A percentile compares a stretch with the other conserved stretches of the same genome.
Conservation (phyloP, 495 filamentous ascomycete species). For the Aspergillus homomorphus region DNA sequence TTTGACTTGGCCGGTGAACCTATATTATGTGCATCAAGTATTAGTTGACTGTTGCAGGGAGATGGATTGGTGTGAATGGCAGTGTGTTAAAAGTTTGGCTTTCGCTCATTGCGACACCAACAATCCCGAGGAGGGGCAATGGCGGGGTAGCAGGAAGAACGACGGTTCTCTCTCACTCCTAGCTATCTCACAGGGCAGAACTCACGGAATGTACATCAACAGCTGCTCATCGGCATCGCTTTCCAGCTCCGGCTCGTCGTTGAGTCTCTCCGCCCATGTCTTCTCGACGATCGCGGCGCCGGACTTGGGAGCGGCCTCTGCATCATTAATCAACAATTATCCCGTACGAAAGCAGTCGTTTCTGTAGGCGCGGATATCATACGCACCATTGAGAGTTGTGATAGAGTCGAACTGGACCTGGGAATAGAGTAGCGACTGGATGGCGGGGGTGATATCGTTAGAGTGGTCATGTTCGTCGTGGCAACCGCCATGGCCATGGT, state of each 20-base stretch:
- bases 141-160: slow-evolving; percentile 19
- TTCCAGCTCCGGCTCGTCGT: slow-evolving; percentile 66
- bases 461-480: slow-evolving; percentile 67
- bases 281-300: slow-evolving; percentile 81
- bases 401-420: slow-evolving; percentile 88
- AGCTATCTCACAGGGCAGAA: slow-evolving; percentile 16
- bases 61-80: background rate
- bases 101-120: background rate
- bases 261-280: slow-evolving; percentile 78
- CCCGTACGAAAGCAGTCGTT: background rate
- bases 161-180: background rate
- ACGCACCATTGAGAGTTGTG: slow-evolving; percentile 70
- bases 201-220: slow-evolving; percentile 88
- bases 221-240: slow-evolving; percentile 92
- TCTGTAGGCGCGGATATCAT: background rate
- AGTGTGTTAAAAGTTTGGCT: background rate
- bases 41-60: background rate
- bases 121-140: slow-evolving; percentile 24
- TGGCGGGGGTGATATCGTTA: slow-evolving; percentile 85
- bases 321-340: slow-evolving; percentile 11
- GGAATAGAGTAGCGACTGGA: slow-evolving; percentile 83
- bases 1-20: slow-evolving; percentile 91
- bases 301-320: slow-evolving; percentile 58
- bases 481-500: slow-evolving; percentile 41
- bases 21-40: slow-evolving; percentile 33